phyloP scores from a whole-genome alignment of 208 protist species.

The Wallacemonas sp. region DNA sequence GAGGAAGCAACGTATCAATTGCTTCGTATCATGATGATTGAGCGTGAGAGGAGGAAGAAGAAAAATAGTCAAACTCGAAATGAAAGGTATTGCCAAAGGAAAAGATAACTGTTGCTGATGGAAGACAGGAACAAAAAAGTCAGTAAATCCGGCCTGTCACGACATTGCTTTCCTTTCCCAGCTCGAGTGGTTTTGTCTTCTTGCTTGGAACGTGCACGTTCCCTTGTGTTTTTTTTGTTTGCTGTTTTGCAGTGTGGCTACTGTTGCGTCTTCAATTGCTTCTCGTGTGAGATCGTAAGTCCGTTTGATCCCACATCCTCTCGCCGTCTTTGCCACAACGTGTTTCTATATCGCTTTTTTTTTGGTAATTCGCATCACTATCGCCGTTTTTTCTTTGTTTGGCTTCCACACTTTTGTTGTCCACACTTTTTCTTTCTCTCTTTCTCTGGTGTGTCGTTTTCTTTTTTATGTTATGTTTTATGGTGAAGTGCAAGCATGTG shows the following conservation, averaged over 20 bases:
- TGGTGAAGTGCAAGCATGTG: too few species aligned
- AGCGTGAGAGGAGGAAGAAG: background rate
- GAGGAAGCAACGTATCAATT: conserved; percentile 7
- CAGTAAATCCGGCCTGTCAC: too few species aligned
- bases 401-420: conserved; percentile 17
- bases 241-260: conserved; percentile 5
- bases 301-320: too few species aligned
- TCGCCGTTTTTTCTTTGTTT: too few species aligned
- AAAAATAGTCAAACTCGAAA: background rate
- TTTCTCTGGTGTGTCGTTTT: conserved; percentile 11
- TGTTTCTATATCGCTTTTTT: conserved; percentile 9
- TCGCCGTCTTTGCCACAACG: conserved; percentile 8
- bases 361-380: background rate
- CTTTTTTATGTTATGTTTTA: too few species aligned
- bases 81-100: too few species aligned
- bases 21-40: too few species aligned
- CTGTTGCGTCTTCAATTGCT: conserved; percentile 10
- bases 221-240: conserved; percentile 11
- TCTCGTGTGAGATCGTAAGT: too few species aligned
- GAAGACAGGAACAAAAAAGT: background rate
- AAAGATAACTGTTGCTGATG: background rate
- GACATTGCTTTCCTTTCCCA: too few species aligned
- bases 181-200: too few species aligned
- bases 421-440: conserved; percentile 16
- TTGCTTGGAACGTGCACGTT: too few species aligned